Evolutionary conservation across 2,329 filamentous ascomycete genomes (phyloP).

Genomic region (Diaporthe sp.): DNA sequence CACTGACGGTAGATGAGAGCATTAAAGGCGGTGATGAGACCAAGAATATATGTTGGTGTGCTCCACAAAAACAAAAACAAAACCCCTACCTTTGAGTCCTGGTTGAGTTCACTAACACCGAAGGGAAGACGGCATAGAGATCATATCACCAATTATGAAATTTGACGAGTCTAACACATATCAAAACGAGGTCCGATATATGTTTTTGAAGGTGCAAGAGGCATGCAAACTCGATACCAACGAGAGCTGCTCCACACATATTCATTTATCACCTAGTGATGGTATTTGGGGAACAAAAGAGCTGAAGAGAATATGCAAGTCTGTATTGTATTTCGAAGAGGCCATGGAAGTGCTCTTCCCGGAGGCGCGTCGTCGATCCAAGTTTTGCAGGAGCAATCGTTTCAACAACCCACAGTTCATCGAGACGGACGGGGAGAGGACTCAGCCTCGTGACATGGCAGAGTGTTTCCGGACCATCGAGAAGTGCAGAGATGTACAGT

Average conservation of each 20-base stretch:
- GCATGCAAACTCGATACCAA: not conserved
- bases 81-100: no score
- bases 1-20: not conserved
- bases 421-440: not conserved
- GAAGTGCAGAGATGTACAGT: not conserved
- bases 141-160: not conserved
- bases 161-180: not conserved
- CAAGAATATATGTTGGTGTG: not conserved
- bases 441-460: not conserved
- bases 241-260: not conserved
- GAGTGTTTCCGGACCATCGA: not conserved
- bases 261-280: not conserved
- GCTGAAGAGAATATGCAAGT: not conserved
- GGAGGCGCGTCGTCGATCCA: not conserved
- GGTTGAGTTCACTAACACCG: no score
- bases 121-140: not conserved
- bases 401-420: not conserved
- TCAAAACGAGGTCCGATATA: not conserved
- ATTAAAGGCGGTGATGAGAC: not conserved
- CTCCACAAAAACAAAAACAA: no score
- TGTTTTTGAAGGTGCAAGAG: not conserved
- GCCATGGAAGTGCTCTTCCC: not conserved
- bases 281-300: not conserved
- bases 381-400: not conserved
- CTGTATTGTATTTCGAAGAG: not conserved